Evolutionary conservation across 257 asterid genomes (phyloP).

Genomic region (Primulina eburnea): DNA sequence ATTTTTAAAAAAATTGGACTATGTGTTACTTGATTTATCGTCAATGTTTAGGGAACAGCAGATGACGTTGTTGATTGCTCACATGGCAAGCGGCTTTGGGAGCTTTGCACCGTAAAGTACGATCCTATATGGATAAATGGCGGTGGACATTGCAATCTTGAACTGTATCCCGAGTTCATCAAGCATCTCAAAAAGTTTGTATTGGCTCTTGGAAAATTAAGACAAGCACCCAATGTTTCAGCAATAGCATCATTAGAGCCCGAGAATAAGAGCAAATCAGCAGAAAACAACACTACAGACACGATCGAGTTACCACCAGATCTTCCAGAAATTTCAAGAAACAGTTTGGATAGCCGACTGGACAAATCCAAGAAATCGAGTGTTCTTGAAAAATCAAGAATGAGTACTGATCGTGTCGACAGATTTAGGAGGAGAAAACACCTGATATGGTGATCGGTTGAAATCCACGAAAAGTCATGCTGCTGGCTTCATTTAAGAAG

Average conservation of each 20-base stretch:
- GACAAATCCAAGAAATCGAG: conserved; percentile 83
- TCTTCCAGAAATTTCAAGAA: conserved; percentile 74
- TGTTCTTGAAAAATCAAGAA: conserved; percentile 79
- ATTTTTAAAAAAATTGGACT: too few species aligned
- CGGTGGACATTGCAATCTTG: conserved; percentile 96
- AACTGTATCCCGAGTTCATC: conserved; percentile 86
- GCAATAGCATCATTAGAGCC: conserved; percentile 38
- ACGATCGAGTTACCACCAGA: conserved; percentile 52
- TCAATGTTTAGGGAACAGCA: conserved; percentile 67
- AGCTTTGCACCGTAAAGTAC: conserved; percentile 77
- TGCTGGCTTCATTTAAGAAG: conserved; percentile 27
- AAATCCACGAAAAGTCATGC: conserved; percentile 15
- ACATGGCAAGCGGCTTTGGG: conserved; percentile 90
- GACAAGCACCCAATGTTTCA: conserved; percentile 49
- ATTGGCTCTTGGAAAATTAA: conserved; percentile 66
- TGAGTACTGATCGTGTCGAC: conserved; percentile 87
- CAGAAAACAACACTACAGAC: conserved; percentile 46
- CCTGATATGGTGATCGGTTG: conserved; percentile 63
- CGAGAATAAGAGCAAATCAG: conserved; percentile 39
- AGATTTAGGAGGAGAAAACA: conserved; percentile 82
- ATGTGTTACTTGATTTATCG: conserved; percentile 10
- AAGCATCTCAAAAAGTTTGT: conserved; percentile 81
- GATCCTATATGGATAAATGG: conserved; percentile 90
- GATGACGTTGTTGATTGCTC: conserved; percentile 93
- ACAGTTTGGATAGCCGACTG: conserved; percentile 90